phyloP scores from a whole-genome alignment of 305 asterid species.

The Fraxinus baroniana region DNA sequence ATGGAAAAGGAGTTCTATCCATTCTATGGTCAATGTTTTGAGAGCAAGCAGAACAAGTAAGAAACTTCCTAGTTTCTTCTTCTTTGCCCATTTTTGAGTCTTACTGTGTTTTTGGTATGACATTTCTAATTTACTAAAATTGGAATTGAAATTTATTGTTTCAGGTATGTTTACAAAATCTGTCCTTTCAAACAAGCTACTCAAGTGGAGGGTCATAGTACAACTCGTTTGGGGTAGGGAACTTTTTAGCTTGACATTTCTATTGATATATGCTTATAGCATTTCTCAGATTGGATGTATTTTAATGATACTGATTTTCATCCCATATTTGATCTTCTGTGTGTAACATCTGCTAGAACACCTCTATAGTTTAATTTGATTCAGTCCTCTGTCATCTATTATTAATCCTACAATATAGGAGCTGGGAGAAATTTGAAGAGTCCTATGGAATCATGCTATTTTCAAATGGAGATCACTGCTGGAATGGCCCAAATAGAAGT shows the following conservation, averaged over 20 bases:
- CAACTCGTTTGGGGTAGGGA: slow-evolving; percentile 85
- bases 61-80: slow-evolving; percentile 24
- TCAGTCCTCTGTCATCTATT: slow-evolving; percentile 10
- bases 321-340: not conserved
- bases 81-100: slow-evolving; percentile 15
- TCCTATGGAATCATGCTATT: slow-evolving; percentile 70
- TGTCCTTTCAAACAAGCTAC: slow-evolving; percentile 93
- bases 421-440: slow-evolving; percentile 91
- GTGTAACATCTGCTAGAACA: not conserved
- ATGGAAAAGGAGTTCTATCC: slow-evolving; percentile 87
- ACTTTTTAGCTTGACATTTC: slow-evolving; percentile 4
- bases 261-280: not conserved
- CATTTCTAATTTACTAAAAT: not conserved
- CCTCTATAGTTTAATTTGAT: slow-evolving; percentile 12
- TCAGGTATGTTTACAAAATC: slow-evolving; percentile 84
- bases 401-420: slow-evolving; percentile 44
- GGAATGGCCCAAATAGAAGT: slow-evolving; percentile 98
- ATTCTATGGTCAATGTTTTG: slow-evolving; percentile 85
- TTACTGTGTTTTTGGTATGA: slow-evolving; percentile 7
- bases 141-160: slow-evolving; percentile 24
- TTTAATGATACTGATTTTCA: not conserved
- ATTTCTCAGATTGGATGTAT: not conserved
- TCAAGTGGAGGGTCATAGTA: slow-evolving; percentile 89
- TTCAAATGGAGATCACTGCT: slow-evolving; percentile 84
- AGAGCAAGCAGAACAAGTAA: slow-evolving; percentile 86